phyloP scores from a whole-genome alignment of 106 monocot species.

The Dendrobium huoshanense region DNA sequence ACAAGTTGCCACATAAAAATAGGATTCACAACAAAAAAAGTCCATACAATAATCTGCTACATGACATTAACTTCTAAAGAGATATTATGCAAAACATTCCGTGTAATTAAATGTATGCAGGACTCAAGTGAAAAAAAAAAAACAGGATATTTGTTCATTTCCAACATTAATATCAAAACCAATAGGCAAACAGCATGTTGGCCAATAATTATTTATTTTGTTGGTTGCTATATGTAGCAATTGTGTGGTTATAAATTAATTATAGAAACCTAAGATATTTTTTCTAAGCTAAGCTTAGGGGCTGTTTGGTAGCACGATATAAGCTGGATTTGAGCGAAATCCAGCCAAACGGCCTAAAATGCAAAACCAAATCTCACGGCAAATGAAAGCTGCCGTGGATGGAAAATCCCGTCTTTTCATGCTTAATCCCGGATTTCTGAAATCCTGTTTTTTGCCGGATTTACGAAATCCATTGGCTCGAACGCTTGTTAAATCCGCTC shows the following conservation, averaged over 20 bases:
- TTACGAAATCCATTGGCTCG: no score
- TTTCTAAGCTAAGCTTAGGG: no score
- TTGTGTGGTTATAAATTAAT: neutral
- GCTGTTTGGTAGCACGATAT: no score
- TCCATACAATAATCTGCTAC: neutral
- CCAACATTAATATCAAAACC: neutral
- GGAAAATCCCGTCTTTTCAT: no score
- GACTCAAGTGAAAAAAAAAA: neutral
- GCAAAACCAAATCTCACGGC: no score
- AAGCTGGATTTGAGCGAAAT: no score
- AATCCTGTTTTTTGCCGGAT: no score
- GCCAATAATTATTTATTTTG: neutral
- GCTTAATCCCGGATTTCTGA: no score
- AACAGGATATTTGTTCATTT: neutral
- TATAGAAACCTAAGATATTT: neutral
- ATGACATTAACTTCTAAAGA: neutral
- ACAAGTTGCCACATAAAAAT: neutral
- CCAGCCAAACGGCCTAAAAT: no score
- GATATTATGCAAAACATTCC: neutral
- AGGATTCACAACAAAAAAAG: neutral
- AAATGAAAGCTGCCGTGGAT: no score
- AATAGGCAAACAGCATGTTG: neutral
- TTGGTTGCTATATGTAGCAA: neutral
- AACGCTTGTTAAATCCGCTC: no score
- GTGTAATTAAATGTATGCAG: neutral